Evolutionary conservation across 148 eudicot species (phyloP).

Genomic region (Vaccinium darrowii): DNA sequence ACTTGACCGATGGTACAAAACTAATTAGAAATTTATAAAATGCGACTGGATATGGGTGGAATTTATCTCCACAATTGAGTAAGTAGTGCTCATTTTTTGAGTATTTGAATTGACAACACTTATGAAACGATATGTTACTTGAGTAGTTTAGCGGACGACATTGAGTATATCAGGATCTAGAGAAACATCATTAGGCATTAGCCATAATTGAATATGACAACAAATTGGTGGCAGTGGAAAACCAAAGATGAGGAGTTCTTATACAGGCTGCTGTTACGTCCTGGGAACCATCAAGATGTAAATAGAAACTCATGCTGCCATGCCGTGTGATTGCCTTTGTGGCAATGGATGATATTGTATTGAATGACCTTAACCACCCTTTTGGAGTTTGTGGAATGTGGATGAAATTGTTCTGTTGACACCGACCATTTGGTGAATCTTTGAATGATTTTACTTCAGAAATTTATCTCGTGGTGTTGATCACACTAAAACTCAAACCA

Average conservation of each 20-base stretch:
- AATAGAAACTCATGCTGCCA: not conserved
- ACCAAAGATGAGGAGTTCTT: conserved; percentile 2
- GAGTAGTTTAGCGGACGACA: not conserved
- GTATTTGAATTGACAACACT: not conserved
- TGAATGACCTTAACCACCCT: not conserved
- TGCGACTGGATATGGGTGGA: not conserved
- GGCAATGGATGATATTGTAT: not conserved
- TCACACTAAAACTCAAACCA: not conserved
- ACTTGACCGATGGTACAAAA: not conserved
- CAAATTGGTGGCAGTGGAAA: conserved; percentile 5
- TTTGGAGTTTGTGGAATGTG: not conserved
- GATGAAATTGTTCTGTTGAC: not conserved
- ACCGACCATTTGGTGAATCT: not conserved
- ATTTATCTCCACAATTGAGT: not conserved
- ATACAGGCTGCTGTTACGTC: not conserved
- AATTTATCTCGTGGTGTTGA: not conserved
- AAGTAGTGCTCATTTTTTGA: not conserved
- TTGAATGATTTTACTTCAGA: not conserved
- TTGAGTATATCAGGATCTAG: not conserved
- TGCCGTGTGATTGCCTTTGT: not conserved
- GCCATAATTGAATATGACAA: not conserved
- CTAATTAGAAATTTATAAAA: not conserved
- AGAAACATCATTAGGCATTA: not conserved
- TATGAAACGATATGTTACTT: not conserved
- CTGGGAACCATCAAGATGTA: not conserved